Percentiles rank a stretch among this genome's conserved stretches.
Conservation (phyloP, 495 filamentous ascomycete species). For the Penicillium crystallinum region DNA sequence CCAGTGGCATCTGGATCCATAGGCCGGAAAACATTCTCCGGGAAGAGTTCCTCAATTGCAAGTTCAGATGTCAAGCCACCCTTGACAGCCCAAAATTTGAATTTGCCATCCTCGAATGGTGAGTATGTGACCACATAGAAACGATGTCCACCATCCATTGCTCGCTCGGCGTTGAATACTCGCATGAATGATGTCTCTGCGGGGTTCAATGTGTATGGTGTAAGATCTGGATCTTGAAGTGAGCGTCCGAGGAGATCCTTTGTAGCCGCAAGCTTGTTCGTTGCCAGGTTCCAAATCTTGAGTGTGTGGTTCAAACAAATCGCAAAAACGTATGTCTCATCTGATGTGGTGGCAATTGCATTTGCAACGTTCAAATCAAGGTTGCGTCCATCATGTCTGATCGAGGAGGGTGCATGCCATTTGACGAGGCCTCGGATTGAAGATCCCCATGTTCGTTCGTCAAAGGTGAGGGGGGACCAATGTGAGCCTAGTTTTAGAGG, state of each 20-base stretch:
- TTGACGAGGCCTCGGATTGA: slow-evolving; percentile 66
- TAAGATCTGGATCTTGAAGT: slow-evolving; percentile 50
- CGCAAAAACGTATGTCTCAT: slow-evolving; percentile 70
- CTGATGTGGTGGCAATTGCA: slow-evolving; percentile 59
- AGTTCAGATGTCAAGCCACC: slow-evolving; percentile 57
- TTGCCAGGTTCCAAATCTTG: slow-evolving; percentile 76
- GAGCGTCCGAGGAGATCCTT: slow-evolving; percentile 63
- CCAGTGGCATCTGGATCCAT: slow-evolving; percentile 61
- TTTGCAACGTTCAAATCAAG: slow-evolving; percentile 61
- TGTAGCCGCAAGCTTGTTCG: slow-evolving; percentile 64
- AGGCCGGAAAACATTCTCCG: slow-evolving; percentile 57
- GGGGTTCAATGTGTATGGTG: slow-evolving; percentile 72
- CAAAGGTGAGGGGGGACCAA: slow-evolving; percentile 77
- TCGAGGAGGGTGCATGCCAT: slow-evolving; percentile 60
- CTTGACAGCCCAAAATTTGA: slow-evolving; percentile 89
- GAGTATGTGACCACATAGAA: slow-evolving; percentile 82
- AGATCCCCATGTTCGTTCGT: slow-evolving; percentile 71
- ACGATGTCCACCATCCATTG: slow-evolving; percentile 51
- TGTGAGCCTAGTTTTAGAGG: slow-evolving; percentile 37
- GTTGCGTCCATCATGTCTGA: slow-evolving; percentile 59
- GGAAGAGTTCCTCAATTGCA: slow-evolving; percentile 65
- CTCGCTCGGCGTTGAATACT: slow-evolving; percentile 55
- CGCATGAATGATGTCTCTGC: slow-evolving; percentile 64
- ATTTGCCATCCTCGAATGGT: slow-evolving; percentile 76
- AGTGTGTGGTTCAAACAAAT: slow-evolving; percentile 82